Base-by-base conservation (phyloP, 257 asterid genomes). In the Paraleonurus japonicus region DNA sequence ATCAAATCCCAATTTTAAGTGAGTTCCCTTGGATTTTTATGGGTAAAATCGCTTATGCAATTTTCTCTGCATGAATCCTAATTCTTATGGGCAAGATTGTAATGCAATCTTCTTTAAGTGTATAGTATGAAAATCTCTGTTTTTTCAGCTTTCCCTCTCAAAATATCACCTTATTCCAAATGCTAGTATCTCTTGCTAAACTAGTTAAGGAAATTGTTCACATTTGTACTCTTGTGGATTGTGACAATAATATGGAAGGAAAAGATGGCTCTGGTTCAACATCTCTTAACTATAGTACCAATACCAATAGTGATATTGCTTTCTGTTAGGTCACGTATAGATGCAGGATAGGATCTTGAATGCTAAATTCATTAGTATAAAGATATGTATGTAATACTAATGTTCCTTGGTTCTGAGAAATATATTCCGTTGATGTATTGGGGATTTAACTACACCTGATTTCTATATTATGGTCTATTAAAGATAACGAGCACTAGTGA, bases 1-100 rank as follows among this genome's bases (percentile, higher is more conserved):
- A 74, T 85, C 97, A 72, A 84, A 77, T 84, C 82, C 90, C 39
- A 71, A 85, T 62, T 85, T 80, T 62, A 93, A 89, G 98, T 93
- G 81, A 89, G 88, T 77, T 76, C 7, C n/a, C n/a, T n/a, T n/a
- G n/a, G n/a, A n/a, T n/a, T n/a, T 65, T 28, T 62, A 9, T 59
- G 51, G 32, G 71, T n/a, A 7, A 57, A 27, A 7, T 51, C 53
- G 26, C 37, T 47, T 19, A 69, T 67, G 35, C 35, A 51, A 4
- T 48, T 35, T 69, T 47, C 65, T 15, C 0, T 15, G 39, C 32
- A 4, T 2, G 24, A n/a, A 61, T 51, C 45, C 61, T 51, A 47
- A 47, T 50, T 61, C 64, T n/a, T n/a, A 45, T 48, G 55, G 11
- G 55, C 55, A 16, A 16, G 1, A 16, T 48, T 41, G 26, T 58